Evolutionary conservation across 805 yeast genomes (phyloP).

Genomic region (Yarrowia deformans): DNA sequence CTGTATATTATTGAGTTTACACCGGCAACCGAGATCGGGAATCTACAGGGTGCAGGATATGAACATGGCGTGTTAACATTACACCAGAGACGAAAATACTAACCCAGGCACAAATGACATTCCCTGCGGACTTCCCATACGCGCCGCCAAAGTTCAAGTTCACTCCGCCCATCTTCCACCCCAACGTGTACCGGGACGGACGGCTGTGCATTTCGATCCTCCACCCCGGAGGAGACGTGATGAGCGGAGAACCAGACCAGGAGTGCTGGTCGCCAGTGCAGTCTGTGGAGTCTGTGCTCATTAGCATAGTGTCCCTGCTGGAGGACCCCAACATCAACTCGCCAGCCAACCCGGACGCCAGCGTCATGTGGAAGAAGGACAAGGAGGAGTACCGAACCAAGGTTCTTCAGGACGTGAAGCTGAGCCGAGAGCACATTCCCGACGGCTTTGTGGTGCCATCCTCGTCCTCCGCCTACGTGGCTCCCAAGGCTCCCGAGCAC

Average conservation of each 20-base stretch:
- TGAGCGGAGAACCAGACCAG: constrained; percentile 88
- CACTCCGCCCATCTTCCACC: constrained; percentile 93
- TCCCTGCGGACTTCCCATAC: constrained; percentile 90
- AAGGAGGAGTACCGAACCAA: constrained; percentile 75
- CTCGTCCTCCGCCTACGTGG: constrained; percentile 63
- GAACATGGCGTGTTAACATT: too few relatives aligned
- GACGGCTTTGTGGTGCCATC: constrained; percentile 83
- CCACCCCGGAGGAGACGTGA: constrained; percentile 89
- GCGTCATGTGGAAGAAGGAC: constrained; percentile 85
- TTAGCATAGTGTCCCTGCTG: constrained; percentile 85
- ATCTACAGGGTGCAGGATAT: background rate
- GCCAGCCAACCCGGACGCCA: constrained; percentile 97
- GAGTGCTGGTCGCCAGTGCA: constrained; percentile 85
- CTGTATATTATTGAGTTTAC: constrained; percentile 12
- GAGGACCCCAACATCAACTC: constrained; percentile 94
- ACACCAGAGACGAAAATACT: background rate
- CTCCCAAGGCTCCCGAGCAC: constrained; percentile 49
- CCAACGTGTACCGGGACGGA: constrained; percentile 94
- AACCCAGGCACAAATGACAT: constrained; percentile 79
- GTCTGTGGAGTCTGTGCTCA: constrained; percentile 87
- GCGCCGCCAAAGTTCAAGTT: constrained; percentile 92
- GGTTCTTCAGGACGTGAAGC: constrained; percentile 75
- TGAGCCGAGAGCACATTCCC: constrained; percentile 84
- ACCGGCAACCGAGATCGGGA: constrained; percentile 23
- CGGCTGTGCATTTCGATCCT: constrained; percentile 89